These are phyloP conservation scores for Hypsizygus marmoreus DNA, from an alignment of 768 basidiomycete genomes.

Conservation along the genomic window DNA sequence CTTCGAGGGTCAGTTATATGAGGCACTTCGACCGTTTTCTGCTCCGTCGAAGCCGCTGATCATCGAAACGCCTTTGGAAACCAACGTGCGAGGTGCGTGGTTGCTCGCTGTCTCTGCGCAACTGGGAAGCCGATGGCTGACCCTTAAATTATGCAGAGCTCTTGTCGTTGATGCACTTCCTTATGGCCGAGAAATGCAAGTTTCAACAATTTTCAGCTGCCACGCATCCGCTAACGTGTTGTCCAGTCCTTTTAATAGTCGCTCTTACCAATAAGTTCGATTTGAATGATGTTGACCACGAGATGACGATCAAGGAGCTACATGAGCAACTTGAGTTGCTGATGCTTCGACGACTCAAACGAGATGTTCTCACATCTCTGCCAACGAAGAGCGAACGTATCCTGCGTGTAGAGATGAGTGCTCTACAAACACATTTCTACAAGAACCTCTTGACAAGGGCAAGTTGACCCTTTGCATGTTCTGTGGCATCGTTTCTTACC, in stretches of 20 bases:
- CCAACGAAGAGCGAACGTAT: conserved; percentile 98
- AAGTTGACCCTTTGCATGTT: conserved; percentile 14
- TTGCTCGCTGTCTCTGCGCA: conserved; percentile 6
- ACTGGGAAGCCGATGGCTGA: conserved; percentile 1
- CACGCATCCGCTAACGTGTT: conserved; percentile 4
- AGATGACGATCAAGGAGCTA: conserved; percentile 90
- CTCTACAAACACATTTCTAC: conserved; percentile 95
- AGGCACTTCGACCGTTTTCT: conserved; percentile 84
- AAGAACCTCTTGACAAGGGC: conserved; percentile 96
- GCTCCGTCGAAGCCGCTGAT: conserved; percentile 92
- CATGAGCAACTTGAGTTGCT: conserved; percentile 89
- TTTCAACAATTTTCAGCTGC: neutral
- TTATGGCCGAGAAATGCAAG: conserved; percentile 96
- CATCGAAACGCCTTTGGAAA: conserved; percentile 97
- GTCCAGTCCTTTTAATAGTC: conserved; percentile 53
- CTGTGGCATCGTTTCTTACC: conserved; percentile 4
- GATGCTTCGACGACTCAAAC: conserved; percentile 93
- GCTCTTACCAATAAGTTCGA: conserved; percentile 94
- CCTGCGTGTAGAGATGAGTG: conserved; percentile 95
- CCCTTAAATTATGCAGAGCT: conserved; percentile 58
- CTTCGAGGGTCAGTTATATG: conserved; percentile 93
- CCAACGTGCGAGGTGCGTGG: conserved; percentile 89
- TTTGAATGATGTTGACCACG: conserved; percentile 88
- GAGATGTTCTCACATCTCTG: conserved; percentile 90
- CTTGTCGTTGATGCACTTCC: conserved; percentile 95